Evolutionary conservation across 345 rosid species (phyloP), one percentile per base, ranked within the genome.

Genomic region (Turritis glabra): DNA sequence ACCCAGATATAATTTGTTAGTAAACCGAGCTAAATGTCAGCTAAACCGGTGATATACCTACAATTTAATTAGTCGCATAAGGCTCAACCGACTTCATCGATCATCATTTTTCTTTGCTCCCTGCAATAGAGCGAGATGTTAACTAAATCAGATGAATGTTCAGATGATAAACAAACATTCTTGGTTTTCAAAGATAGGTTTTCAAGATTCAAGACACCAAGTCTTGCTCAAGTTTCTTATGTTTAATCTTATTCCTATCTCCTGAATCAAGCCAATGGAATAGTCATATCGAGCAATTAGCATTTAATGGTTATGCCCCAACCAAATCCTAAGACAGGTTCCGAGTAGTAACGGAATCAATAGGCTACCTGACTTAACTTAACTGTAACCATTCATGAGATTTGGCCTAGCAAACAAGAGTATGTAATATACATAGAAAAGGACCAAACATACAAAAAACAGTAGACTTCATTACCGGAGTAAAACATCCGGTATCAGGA

Each of bases 51-150:
- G 4, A 2, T 35, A 35, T 9, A 35, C 12, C 38, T 9, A 35
- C 5, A 29, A 35, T 35, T 35, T 9, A 35, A 35, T 10, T 9
- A 3, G 12, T 9, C 3, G 3, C 0, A 35, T 35, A 35, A 35
- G 38, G 13, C 38, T 33, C 37, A 8, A 9, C 0, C 37, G 41
- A 11, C n/a, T n/a, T n/a, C n/a, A n/a, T n/a, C n/a, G n/a, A n/a
- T n/a, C n/a, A n/a, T n/a, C n/a, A n/a, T n/a, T 79, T 72, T 87
- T 92, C 79, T 83, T 88, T 29, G 77, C 83, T 58, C 87, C 96
- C 96, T 92, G 82, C 13, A 69, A 56, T 46, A 3, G 3, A 17
- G 8, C n/a, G 7, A 53, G 3, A 44, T 7, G 21, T 9, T 17
- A 44, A 44, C 19, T 41, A 44, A 3, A 29, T 19, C 2, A 43